phyloP scores from a whole-genome alignment of 441 rosid genomes.

The Omphalea diandra region DNA sequence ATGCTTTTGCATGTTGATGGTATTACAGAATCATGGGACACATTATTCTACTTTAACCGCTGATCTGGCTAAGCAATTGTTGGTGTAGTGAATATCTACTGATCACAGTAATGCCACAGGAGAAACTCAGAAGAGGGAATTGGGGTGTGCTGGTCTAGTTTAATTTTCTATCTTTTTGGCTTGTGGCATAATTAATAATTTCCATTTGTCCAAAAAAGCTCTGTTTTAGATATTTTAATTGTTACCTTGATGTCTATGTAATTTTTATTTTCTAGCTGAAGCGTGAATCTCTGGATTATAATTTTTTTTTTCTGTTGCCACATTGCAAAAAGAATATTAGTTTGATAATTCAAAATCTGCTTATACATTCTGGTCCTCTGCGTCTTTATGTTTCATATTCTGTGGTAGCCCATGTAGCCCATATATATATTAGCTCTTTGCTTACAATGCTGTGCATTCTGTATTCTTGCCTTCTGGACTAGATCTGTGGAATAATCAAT shows the following conservation, averaged over 20 bases:
- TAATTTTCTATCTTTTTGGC: background rate
- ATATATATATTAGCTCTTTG: background rate
- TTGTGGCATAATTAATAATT: conserved; percentile 4
- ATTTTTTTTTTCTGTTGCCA: conserved; percentile 7
- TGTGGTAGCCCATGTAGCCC: background rate
- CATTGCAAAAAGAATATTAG: background rate
- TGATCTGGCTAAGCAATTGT: background rate
- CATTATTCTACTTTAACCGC: background rate
- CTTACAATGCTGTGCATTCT: background rate
- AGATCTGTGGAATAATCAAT: background rate
- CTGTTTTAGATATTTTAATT: background rate
- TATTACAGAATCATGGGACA: background rate
- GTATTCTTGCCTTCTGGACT: background rate
- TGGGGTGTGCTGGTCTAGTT: background rate
- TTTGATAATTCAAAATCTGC: background rate
- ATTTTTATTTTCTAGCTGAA: background rate
- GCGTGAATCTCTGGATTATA: background rate
- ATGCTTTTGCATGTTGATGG: background rate
- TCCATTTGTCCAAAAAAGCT: background rate
- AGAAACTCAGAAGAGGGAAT: background rate
- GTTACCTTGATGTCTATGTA: background rate
- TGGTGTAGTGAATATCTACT: background rate
- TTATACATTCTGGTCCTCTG: background rate
- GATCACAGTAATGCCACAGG: background rate
- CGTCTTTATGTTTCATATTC: background rate